These are phyloP conservation scores for Cystobasidiaceae sp. DNA, from an alignment of 1,284 basidiomycete genomes.

Conservation along the genomic window DNA sequence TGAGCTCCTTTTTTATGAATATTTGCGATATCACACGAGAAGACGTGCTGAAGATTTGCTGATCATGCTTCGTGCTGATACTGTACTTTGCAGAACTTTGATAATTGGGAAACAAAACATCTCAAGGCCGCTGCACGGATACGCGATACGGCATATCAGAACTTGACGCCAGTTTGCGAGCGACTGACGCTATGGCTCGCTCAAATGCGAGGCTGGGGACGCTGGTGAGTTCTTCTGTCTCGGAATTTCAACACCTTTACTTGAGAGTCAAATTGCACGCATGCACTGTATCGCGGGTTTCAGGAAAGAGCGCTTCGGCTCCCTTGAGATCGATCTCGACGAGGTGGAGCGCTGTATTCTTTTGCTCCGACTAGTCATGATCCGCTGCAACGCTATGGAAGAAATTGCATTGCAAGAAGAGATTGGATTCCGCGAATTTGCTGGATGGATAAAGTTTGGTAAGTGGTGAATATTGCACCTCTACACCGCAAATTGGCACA, in stretches of 20 bases:
- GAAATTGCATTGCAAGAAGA: conserved; percentile 22
- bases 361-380: conserved; percentile 14
- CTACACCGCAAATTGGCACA: background rate
- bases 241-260: background rate
- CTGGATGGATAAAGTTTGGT: conserved; percentile 30
- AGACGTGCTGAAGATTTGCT: too few relatives aligned
- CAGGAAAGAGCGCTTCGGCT: background rate
- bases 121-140: conserved; percentile 1
- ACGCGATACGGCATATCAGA: conserved; percentile 16
- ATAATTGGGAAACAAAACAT: conserved; percentile 26
- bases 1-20: background rate
- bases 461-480: background rate
- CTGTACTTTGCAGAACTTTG: conserved; percentile 5
- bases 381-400: background rate
- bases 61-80: too few relatives aligned
- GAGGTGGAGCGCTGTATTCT: conserved; percentile 8
- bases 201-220: conserved; percentile 19
- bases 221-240: background rate
- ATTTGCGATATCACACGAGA: too few relatives aligned
- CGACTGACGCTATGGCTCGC: conserved; percentile 22
- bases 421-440: conserved; percentile 24
- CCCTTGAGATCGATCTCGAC: background rate
- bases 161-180: conserved; percentile 19
- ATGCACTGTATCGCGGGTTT: background rate
- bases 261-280: too few relatives aligned